Percentiles rank a stretch among this genome's conserved stretches.
Conservation (phyloP, 305 asterid genomes). For the Rubia tinctorum region DNA sequence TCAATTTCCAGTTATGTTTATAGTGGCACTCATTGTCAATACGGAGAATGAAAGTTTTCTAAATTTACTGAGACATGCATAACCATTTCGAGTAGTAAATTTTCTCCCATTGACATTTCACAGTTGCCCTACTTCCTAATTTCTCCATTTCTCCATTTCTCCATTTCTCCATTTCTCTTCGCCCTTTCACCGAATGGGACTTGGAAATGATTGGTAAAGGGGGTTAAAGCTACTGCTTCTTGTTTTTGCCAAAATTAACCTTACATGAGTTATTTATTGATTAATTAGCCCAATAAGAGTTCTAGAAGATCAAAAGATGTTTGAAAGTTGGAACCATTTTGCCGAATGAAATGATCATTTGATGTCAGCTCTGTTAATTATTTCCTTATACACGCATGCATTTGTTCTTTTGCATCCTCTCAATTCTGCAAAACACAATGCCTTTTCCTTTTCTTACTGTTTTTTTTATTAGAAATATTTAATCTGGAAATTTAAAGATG, state of each 20-base stretch:
- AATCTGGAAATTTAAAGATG: too few relatives aligned
- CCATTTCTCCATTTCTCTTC: neutral
- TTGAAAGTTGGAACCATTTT: neutral
- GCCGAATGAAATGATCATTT: neutral
- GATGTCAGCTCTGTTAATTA: constrained; percentile 3
- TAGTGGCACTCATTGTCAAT: neutral
- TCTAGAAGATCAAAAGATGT: neutral
- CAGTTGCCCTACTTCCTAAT: neutral
- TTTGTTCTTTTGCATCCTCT: neutral
- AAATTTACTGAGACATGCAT: constrained; percentile 1
- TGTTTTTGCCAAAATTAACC: neutral
- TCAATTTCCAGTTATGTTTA: too few relatives aligned
- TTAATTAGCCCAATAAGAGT: neutral
- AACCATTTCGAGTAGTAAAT: neutral
- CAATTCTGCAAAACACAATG: neutral
- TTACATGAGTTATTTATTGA: neutral
- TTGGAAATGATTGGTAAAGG: neutral
- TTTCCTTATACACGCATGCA: constrained; percentile 8
- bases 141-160: neutral
- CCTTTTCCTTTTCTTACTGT: neutral
- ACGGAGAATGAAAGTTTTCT: neutral
- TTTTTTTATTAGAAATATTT: neutral
- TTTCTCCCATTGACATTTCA: neutral
- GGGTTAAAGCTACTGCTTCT: neutral
- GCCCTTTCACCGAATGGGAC: neutral